phyloP scores from a whole-genome alignment of 306 rosid genomes.

The Quercus engelmannii region DNA sequence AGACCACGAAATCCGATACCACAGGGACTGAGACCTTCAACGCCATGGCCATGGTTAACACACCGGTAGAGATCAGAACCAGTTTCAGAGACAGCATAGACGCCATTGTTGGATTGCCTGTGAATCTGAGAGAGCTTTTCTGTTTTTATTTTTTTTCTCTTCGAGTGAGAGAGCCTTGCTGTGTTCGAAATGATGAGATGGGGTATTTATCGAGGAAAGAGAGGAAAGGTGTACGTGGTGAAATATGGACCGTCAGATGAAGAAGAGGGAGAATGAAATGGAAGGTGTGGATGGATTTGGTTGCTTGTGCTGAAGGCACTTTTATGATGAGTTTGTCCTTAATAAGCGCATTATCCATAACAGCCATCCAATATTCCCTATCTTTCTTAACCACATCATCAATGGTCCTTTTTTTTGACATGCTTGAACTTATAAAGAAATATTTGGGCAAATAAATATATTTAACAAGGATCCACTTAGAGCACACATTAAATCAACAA shows the following conservation, averaged over 20 bases:
- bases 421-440: no score
- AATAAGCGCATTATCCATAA: no score
- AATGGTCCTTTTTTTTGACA: no score
- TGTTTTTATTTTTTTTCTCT: neutral
- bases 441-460: no score
- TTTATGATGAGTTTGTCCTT: neutral
- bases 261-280: neutral
- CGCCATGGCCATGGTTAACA: conserved; percentile 57
- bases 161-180: neutral
- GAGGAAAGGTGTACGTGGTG: neutral
- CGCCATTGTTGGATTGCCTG: conserved; percentile 1
- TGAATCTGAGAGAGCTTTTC: neutral
- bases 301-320: neutral
- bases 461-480: no score
- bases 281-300: neutral
- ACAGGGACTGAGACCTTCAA: conserved; percentile 62
- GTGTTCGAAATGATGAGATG: neutral
- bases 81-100: conserved; percentile 45
- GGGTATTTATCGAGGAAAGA: conserved; percentile 13
- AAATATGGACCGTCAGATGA: conserved; percentile 32
- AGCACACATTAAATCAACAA: no score
- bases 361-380: no score
- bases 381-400: no score
- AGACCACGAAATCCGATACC: conserved; percentile 41
- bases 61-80: conserved; percentile 50